Evolutionary conservation across 2,329 filamentous ascomycete species (phyloP), one percentile per base, ranked within the genome.

Genomic region (Orbilia quercus): DNA sequence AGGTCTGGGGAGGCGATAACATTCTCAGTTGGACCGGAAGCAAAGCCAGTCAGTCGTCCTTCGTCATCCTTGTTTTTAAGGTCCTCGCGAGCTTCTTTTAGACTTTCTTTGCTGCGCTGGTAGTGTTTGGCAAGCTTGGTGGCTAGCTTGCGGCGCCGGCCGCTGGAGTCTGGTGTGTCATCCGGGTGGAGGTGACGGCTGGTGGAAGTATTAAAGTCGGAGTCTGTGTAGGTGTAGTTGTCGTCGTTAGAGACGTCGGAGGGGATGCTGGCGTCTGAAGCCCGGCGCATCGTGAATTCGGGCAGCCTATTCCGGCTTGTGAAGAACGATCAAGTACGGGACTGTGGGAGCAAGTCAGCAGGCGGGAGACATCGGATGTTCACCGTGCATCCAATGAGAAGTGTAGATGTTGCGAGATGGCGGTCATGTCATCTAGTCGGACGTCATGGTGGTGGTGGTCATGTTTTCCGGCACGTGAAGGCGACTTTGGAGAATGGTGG

Each of bases 51-150:
- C 7, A 23, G 36, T 44, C 67, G 38, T 9, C 67, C 67, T 60
- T 72, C 67, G 11, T 59, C 51, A 59, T 72, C 67, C 16, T 34
- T 51, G 53, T 72, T 72, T 18, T 72, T 72, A 16, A 59, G 51
- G 47, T 65, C 67, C 38, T 54, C 59, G 53, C 67, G 67, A 51
- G 54, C 47, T 59, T 72, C 67, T 72, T 72, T 65, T 59, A 72
- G 14, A 42, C 34, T 42, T 57, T 72, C 67, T 18, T 72, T 72
- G 51, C 58, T 38, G 12, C 58, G 58, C 23, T 65, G 59, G 53
- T 65, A 65, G 45, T 72, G 67, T 42, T 65, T 59, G 23, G 67
- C 59, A 14, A 72, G 11, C 60, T 59, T 72, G 2, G 59, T 40
- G 9, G 54, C 44, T 25, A 65, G 23, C 14, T 59, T 51, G 38